Evolutionary conservation across 495 filamentous ascomycete genomes (phyloP).

Genomic region (Penicillium crystallinum): DNA sequence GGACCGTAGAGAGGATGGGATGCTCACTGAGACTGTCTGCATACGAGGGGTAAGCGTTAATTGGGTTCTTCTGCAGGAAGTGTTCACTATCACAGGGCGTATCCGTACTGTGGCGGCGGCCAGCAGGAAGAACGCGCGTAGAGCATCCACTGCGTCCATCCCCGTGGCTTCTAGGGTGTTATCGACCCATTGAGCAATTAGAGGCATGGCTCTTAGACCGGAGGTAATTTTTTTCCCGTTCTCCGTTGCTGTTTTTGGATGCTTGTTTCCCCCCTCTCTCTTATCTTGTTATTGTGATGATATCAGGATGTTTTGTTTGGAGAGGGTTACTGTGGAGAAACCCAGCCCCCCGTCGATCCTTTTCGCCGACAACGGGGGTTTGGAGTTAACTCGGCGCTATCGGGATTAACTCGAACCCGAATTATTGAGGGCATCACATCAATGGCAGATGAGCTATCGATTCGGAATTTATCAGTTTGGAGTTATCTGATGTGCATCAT

Average conservation of each 20-base stretch:
- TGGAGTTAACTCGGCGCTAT: conserved; percentile 1
- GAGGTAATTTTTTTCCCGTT: background rate
- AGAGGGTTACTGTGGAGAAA: conserved; percentile 5
- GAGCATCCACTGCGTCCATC: conserved; percentile 39
- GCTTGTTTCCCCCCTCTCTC: background rate
- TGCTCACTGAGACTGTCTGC: conserved; percentile 51
- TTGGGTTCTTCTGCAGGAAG: background rate
- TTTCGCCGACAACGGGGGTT: background rate
- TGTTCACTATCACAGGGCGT: conserved; percentile 9
- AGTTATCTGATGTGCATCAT: too few species aligned
- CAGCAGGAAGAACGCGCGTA: conserved; percentile 42
- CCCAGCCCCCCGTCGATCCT: conserved; percentile 1
- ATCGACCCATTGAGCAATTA: conserved; percentile 20
- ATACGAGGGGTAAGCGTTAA: conserved; percentile 16
- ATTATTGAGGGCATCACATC: too few species aligned
- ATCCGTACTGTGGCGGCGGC: conserved; percentile 46
- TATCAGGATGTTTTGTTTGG: conserved; percentile 2
- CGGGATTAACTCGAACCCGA: background rate
- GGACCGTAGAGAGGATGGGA: conserved; percentile 43
- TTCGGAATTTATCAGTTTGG: too few species aligned
- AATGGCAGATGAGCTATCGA: too few species aligned
- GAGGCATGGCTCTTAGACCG: conserved; percentile 13
- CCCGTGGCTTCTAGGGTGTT: conserved; percentile 20
- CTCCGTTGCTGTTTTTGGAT: background rate
- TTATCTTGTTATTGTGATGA: background rate